Percentiles rank a stretch among this genome's conserved stretches.
These are phyloP conservation scores for Mucor sp. DNA, from an alignment of 371 early-diverging fungal genomes.

Conservation along the genomic window DNA sequence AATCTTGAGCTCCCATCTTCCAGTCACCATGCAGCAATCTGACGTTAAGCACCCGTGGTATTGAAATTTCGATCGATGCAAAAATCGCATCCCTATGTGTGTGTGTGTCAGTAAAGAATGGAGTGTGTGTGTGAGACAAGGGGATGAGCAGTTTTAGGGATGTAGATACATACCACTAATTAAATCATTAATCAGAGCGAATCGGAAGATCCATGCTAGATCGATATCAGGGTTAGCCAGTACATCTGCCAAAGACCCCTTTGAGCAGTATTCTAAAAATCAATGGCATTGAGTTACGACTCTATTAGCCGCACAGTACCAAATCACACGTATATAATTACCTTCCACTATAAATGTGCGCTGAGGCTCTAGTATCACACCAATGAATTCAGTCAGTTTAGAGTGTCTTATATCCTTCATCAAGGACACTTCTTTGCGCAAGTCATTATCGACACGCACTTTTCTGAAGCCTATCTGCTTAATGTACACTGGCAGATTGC, in stretches of 20 bases:
- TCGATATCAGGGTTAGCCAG: slow-evolving; percentile 49
- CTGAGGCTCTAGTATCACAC: slow-evolving; percentile 30
- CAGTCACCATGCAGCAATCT: slow-evolving; percentile 48
- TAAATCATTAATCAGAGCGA: slow-evolving; percentile 53
- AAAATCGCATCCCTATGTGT: slow-evolving; percentile 44
- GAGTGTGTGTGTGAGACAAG: background rate
- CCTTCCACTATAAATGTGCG: slow-evolving; percentile 44
- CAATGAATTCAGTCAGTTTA: slow-evolving; percentile 43
- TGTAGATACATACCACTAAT: slow-evolving; percentile 26
- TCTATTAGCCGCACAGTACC: no score
- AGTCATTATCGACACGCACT: slow-evolving; percentile 29
- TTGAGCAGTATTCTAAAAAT: slow-evolving; percentile 47
- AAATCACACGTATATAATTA: no score
- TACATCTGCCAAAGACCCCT: slow-evolving; percentile 47
- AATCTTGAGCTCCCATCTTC: slow-evolving; percentile 56
- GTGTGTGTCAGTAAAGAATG: background rate
- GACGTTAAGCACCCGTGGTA: slow-evolving; percentile 51
- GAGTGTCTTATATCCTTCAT: slow-evolving; percentile 43
- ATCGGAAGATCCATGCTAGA: slow-evolving; percentile 55
- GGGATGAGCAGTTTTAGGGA: background rate
- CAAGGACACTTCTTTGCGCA: slow-evolving; percentile 41
- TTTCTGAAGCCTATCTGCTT: slow-evolving; percentile 27
- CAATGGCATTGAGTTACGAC: background rate
- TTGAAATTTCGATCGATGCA: slow-evolving; percentile 51
- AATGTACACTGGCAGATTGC: slow-evolving; percentile 52